A percentile compares a stretch with the other conserved stretches of the same genome.
phyloP scores from a whole-genome alignment of 2,329 filamentous ascomycete species.

The Penicillium expansum region DNA sequence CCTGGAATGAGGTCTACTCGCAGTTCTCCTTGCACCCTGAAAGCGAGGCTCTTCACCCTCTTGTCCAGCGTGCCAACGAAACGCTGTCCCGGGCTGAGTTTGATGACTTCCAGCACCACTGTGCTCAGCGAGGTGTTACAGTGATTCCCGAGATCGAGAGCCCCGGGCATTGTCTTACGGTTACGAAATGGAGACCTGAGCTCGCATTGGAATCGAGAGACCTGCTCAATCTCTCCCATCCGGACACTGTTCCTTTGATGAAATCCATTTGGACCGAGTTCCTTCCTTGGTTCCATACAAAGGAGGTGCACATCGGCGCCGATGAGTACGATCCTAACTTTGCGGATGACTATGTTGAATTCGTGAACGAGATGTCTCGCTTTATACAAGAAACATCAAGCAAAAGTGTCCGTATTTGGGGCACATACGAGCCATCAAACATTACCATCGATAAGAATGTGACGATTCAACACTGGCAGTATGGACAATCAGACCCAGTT shows the following conservation, averaged over 20 bases:
- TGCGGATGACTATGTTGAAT: constrained; percentile 51
- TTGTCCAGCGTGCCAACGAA: constrained; percentile 55
- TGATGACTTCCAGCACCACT: constrained; percentile 52
- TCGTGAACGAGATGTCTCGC: constrained; percentile 52
- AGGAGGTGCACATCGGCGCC: constrained; percentile 56
- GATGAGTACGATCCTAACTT: constrained; percentile 53
- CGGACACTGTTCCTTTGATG: constrained; percentile 54
- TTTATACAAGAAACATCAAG: constrained; percentile 45
- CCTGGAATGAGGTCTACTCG: constrained; percentile 52
- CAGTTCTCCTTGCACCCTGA: constrained; percentile 57
- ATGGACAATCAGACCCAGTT: constrained; percentile 53
- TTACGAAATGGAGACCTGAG: constrained; percentile 60
- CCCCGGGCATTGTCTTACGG: constrained; percentile 56
- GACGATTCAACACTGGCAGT: constrained; percentile 57
- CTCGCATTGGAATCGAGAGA: constrained; percentile 52
- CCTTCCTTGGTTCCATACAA: constrained; percentile 56
- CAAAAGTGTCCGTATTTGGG: constrained; percentile 56
- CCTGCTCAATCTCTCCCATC: constrained; percentile 56
- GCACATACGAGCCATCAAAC: constrained; percentile 51
- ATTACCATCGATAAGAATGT: constrained; percentile 46
- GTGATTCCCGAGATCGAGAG: constrained; percentile 61
- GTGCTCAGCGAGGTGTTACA: constrained; percentile 56
- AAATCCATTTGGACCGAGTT: constrained; percentile 57
- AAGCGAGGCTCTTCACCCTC: constrained; percentile 45
- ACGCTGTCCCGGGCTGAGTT: constrained; percentile 54